These are phyloP conservation scores for Acer saccharum DNA, from an alignment of 345 rosid genomes.

Conservation along the genomic window DNA sequence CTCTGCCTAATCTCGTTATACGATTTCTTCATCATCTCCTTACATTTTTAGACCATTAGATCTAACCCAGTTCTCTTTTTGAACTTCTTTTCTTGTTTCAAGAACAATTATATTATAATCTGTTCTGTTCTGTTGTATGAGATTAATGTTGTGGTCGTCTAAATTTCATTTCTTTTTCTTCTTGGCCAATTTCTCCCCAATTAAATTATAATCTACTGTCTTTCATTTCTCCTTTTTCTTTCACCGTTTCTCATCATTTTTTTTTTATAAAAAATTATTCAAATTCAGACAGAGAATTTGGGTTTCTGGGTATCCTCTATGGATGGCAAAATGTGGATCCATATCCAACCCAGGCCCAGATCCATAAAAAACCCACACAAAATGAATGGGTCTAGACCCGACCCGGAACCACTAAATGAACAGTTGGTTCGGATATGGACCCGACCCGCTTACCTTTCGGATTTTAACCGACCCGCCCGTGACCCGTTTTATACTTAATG, in stretches of 20 bases:
- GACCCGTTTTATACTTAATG: no score
- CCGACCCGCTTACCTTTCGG: no score
- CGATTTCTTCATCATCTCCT: background rate
- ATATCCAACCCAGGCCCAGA: no score
- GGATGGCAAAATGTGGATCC: no score
- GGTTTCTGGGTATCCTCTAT: constrained; percentile 17
- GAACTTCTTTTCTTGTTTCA: background rate
- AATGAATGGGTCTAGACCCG: no score
- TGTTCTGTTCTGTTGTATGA: background rate
- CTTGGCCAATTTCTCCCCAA: background rate
- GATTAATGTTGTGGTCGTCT: background rate
- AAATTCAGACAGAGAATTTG: constrained; percentile 9
- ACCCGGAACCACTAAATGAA: no score
- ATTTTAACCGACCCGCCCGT: no score
- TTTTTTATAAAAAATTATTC: no score
- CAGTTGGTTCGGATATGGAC: no score
- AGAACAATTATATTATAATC: background rate
- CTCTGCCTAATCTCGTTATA: background rate
- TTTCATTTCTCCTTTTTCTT: background rate
- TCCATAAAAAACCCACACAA: no score
- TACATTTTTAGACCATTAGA: constrained; percentile 5
- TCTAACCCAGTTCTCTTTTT: constrained; percentile 19
- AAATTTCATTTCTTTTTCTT: background rate
- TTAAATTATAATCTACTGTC: no score
- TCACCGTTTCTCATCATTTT: constrained; percentile 1